These are phyloP conservation scores for Boletus rex-veris DNA, from an alignment of 768 basidiomycete species.

Conservation along the genomic window DNA sequence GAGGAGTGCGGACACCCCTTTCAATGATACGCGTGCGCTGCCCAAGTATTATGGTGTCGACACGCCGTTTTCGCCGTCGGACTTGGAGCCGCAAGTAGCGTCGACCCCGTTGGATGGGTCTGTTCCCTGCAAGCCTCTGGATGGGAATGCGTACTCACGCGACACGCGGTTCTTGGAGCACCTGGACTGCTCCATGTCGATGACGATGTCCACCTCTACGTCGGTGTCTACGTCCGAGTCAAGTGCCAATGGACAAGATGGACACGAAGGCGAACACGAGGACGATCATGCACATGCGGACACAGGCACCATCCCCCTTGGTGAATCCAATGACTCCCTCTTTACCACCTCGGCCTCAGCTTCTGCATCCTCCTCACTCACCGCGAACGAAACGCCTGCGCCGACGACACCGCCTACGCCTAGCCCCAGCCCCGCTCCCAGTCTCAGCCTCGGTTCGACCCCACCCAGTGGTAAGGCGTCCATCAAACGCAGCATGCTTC, in stretches of 20 bases:
- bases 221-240: conserved; percentile 12
- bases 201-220: conserved; percentile 7
- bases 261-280: neutral
- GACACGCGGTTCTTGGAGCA: conserved; percentile 26
- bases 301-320: conserved; percentile 10
- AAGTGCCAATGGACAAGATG: neutral
- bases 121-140: neutral
- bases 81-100: conserved; percentile 3
- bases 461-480: conserved; percentile 8
- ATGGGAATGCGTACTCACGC: neutral
- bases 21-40: conserved; percentile 16
- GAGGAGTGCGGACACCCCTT: conserved; percentile 13
- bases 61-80: conserved; percentile 6
- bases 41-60: conserved; percentile 14
- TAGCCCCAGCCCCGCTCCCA: conserved; percentile 1
- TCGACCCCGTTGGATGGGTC: conserved; percentile 12
- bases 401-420: conserved; percentile 30
- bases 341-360: conserved; percentile 23
- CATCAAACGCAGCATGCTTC: conserved; percentile 28
- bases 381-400: conserved; percentile 17
- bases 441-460: neutral
- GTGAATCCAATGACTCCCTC: conserved; percentile 29
- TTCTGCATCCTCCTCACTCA: conserved; percentile 19
- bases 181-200: conserved; percentile 12
- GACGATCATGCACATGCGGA: neutral